Conservation (phyloP, 345 rosid genomes). For the Draba incana region DNA sequence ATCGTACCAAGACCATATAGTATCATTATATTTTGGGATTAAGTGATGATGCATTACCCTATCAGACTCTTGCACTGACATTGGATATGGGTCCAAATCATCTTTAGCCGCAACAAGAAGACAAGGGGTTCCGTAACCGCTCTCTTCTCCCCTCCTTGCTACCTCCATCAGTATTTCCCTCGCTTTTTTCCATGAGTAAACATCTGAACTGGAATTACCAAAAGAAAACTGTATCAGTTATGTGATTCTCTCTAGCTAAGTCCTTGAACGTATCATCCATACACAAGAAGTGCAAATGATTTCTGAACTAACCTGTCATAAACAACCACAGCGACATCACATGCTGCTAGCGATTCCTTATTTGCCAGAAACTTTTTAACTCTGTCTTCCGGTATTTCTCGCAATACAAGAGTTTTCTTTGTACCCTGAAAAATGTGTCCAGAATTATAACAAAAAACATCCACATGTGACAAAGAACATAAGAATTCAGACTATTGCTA, state of each 20-base stretch:
- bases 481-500: conserved; percentile 16
- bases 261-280: not conserved
- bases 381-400: conserved; percentile 76
- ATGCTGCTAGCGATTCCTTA: conserved; percentile 61
- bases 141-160: conserved; percentile 71
- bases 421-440: conserved; percentile 49
- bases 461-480: not conserved
- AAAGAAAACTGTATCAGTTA: too few species aligned
- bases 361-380: conserved; percentile 51
- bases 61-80: conserved; percentile 63
- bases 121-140: conserved; percentile 65
- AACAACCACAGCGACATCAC: conserved; percentile 75
- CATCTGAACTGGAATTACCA: conserved; percentile 46
- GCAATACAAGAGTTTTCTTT: conserved; percentile 70
- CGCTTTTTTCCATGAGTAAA: conserved; percentile 75
- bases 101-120: conserved; percentile 78
- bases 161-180: conserved; percentile 68
- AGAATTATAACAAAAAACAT: conserved; percentile 5
- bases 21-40: not conserved
- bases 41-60: conserved; percentile 43
- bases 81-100: conserved; percentile 66
- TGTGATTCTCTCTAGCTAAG: conserved; percentile 5
- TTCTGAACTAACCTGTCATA: conserved; percentile 59
- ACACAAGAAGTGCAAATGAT: not conserved
- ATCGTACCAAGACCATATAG: not conserved